Base-by-base conservation (phyloP, 2,329 filamentous ascomycete genomes). In the Neofusicoccum umdonicola region DNA sequence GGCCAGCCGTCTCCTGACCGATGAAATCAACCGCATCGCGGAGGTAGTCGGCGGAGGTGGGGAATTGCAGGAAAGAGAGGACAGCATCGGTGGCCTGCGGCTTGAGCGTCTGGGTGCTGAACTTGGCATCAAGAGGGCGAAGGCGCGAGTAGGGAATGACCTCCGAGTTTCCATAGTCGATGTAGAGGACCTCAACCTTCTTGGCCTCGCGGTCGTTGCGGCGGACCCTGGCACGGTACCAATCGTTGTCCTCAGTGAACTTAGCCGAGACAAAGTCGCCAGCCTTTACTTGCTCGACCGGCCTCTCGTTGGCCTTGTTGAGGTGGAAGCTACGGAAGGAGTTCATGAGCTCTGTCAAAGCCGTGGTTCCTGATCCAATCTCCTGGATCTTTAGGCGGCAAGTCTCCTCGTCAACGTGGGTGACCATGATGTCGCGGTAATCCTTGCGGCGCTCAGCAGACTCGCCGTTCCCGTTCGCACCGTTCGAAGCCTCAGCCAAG, bases 101-200 rank as follows among this genome's bases (percentile, higher is more conserved):
- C 79, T 91, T 93, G 66, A 99, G 87, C 35, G 71, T 70, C 76
- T 92, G 87, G 4, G 86, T 81, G 47, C 87, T 87, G 82, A 98
- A 99, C 71, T 93, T 89, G 74, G 92, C 88, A 58, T 88, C 86
- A 56, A 99, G 85, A n/a, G 92, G 84, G 34, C 95, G 90, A 48
- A 99, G 87, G 69, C 87, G 85, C 27, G 88, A 85, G 93, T 94
- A 99, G 0, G 93, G 87, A 65, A 96, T 84, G 74, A 88, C 90
- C 79, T 99, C 95, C 63, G 87, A 90, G 84, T 99, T 99, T 71
- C 95, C 95, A 78, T 96, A 99, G 81, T 99, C 95, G 67, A 99
- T 87, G 79, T 97, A 99, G 51, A 96, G 81, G 31, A 99, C 90
- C 78, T 99, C 95, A 27, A 93, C 90, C 71, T 91, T 88, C 84